phyloP scores from a whole-genome alignment of 306 rosid genomes.

The Cercis canadensis region DNA sequence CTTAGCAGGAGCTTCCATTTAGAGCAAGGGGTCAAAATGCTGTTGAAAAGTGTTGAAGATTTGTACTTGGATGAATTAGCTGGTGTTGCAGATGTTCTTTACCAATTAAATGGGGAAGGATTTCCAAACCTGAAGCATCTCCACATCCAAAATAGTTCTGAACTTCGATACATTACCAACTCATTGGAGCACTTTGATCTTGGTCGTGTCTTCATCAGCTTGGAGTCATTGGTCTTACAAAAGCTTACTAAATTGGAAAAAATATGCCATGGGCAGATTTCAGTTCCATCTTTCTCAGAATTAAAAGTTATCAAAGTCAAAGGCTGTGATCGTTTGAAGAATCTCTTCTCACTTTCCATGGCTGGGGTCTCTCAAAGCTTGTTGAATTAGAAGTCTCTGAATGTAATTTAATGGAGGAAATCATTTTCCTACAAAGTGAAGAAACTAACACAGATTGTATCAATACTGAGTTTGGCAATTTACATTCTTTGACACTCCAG shows the following conservation, averaged over 20 bases:
- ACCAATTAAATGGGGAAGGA: background rate
- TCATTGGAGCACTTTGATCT: background rate
- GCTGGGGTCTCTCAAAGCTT: background rate
- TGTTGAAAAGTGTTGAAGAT: background rate
- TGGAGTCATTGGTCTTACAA: background rate
- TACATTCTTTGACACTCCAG: background rate
- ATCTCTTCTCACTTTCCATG: background rate
- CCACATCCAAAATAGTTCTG: slow-evolving; percentile 3
- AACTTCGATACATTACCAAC: background rate
- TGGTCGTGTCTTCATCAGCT: background rate
- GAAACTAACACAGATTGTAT: background rate
- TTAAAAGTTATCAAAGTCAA: background rate
- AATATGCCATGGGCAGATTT: slow-evolving; percentile 6
- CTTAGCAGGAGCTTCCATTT: background rate
- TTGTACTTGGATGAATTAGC: background rate
- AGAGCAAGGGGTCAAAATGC: background rate
- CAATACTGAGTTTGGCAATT: background rate
- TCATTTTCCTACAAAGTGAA: background rate
- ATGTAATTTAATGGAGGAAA: background rate
- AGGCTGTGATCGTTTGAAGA: background rate
- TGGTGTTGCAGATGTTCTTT: background rate
- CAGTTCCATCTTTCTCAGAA: background rate
- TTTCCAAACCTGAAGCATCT: background rate
- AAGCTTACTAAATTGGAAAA: background rate
- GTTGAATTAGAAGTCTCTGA: background rate